phyloP scores from a whole-genome alignment of 345 rosid species.

The Rubroshorea leprosula region DNA sequence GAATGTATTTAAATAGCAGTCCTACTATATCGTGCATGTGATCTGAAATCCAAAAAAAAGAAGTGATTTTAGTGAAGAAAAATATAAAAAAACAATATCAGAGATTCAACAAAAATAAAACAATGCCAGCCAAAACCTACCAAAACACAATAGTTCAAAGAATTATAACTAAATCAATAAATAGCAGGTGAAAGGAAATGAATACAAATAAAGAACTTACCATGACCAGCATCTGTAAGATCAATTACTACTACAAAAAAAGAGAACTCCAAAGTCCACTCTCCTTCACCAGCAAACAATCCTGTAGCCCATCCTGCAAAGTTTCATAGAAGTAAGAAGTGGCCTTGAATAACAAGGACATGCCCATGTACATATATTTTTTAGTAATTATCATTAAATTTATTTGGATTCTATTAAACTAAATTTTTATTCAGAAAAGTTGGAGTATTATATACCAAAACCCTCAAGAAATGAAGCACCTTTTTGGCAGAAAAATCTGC shows the following conservation, averaged over 20 bases:
- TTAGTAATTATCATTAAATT: too few species aligned
- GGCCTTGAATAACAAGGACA: background rate
- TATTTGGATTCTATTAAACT: too few species aligned
- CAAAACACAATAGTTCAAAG: background rate
- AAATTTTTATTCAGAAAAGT: too few species aligned
- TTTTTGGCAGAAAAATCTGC: too few species aligned
- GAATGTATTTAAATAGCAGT: conserved; percentile 72
- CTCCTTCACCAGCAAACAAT: conserved; percentile 62
- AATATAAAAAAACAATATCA: conserved; percentile 5
- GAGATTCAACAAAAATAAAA: background rate
- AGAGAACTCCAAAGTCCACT: conserved; percentile 53
- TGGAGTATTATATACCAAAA: too few species aligned
- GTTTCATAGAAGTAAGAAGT: background rate
- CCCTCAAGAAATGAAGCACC: background rate
- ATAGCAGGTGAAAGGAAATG: background rate
- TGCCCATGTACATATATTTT: too few species aligned
- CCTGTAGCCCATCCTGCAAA: conserved; percentile 81
- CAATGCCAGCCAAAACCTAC: background rate
- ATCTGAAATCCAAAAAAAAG: conserved; percentile 53
- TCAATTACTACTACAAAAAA: conserved; percentile 60
- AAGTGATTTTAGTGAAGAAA: background rate
- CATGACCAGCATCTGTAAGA: conserved; percentile 91
- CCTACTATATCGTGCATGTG: conserved; percentile 79
- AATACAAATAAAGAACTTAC: conserved; percentile 42
- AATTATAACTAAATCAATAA: background rate